Evolutionary conservation across 2,329 filamentous ascomycete species (phyloP).

Genomic region (Talaromyces sp.): DNA sequence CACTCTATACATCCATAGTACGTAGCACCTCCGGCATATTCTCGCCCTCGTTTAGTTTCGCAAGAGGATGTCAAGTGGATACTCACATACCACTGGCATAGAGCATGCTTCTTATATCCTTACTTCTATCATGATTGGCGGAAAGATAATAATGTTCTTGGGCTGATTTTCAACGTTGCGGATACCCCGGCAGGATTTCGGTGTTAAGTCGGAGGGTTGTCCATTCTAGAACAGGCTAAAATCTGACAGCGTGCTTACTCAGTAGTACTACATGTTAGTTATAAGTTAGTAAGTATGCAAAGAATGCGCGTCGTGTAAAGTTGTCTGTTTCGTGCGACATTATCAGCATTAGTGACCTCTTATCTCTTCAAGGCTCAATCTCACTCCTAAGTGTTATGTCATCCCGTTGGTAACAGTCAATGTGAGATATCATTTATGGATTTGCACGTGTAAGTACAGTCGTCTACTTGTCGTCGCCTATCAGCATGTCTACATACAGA

Average conservation of each 20-base stretch:
- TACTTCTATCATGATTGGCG: background rate
- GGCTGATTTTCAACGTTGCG: background rate
- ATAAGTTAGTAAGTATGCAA: no score
- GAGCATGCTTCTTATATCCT: no score
- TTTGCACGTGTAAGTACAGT: background rate
- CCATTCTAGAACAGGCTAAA: background rate
- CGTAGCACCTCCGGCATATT: no score
- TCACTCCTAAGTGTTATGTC: no score
- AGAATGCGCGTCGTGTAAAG: no score
- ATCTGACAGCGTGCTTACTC: background rate
- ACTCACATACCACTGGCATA: background rate
- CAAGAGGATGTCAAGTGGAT: background rate
- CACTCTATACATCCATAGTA: background rate
- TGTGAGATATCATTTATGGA: no score
- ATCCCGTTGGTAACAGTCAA: no score
- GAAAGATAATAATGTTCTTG: background rate
- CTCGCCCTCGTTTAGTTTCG: background rate
- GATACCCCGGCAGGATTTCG: conserved; percentile 1
- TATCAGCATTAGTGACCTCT: no score
- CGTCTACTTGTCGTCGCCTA: background rate
- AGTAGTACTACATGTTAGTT: no score
- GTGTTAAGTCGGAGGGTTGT: background rate
- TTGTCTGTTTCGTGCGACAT: no score
- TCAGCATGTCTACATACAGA: background rate
- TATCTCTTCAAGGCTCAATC: no score